Evolutionary conservation across 345 rosid genomes (phyloP), one percentile per base, ranked within the genome.

Genomic region (Luvunga scandens): DNA sequence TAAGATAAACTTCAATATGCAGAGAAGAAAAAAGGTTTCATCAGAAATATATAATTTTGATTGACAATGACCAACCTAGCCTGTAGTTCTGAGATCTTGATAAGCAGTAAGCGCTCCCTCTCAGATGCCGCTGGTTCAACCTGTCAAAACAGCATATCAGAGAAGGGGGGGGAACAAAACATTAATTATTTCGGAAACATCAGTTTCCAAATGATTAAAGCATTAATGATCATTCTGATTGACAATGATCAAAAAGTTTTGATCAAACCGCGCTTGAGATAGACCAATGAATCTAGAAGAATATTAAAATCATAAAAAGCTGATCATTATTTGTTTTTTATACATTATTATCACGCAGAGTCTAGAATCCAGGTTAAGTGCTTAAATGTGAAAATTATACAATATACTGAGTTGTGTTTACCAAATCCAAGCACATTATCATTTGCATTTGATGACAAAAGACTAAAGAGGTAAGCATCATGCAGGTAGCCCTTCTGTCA

Each of bases 31-130:
- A 63, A 55, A 77, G 68, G 27, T 5, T 55, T 74, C 31, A 31
- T 57, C 38, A 22, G 45, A 45, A 67, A 25, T 5, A 71, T 48
- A 67, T 80, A 36, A 74, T 27, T 56, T 39, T 25, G 45, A 66
- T 50, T 69, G 71, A 68, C 48, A 66, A 73, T 66, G 70, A 80
- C 92, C 77, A 72, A 93, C 97, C 94, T 93, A 27, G 94, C 83
- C 53, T 89, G 95, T 74, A 91, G 93, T 81, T 91, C 98, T 7
- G 92, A 76, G 71, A 97, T 90, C 87, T 86, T 86, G 80, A 75
- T 63, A 24, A 89, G 85, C 81, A 97, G 83, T 76, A 83, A 69
- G 27, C 87, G 89, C 86, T 97, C 99, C 88, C 91, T 90, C 79
- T 94, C 98, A 38, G 92, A 88, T 72, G 78, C 80, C 34, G 83